Percentiles rank a stretch among this genome's conserved stretches.
Conservation (phyloP, 768 basidiomycete species). For the Boletus insuetus region DNA sequence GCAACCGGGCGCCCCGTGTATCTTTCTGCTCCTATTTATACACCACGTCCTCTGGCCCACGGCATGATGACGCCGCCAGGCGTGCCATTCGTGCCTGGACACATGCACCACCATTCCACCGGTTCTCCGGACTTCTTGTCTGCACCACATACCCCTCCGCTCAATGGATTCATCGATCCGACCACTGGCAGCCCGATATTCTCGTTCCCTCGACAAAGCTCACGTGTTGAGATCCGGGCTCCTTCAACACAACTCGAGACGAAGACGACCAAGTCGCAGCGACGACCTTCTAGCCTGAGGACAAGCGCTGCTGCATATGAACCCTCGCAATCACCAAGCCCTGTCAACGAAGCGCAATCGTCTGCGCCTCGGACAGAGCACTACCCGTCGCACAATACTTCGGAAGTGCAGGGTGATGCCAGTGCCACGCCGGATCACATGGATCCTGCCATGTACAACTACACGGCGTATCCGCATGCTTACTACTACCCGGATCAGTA, state of each 20-base stretch:
- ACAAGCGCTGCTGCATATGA: conserved; percentile 52
- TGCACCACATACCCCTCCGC: conserved; percentile 57
- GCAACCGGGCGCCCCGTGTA: conserved; percentile 81
- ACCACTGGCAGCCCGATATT: conserved; percentile 69
- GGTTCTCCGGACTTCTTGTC: conserved; percentile 64
- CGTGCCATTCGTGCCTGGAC: conserved; percentile 55
- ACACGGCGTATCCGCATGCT: conserved; percentile 52
- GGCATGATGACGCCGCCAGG: conserved; percentile 49
- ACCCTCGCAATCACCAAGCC: conserved; percentile 36
- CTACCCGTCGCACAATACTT: conserved; percentile 9
- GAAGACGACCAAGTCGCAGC: conserved; percentile 23
- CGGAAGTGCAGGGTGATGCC: conserved; percentile 17
- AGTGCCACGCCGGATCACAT: conserved; percentile 22
- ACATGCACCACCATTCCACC: conserved; percentile 58
- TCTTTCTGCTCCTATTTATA: conserved; percentile 63
- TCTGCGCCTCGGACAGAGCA: conserved; percentile 9
- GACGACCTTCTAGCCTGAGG: conserved; percentile 43
- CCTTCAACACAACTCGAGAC: conserved; percentile 36
- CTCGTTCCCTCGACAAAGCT: conserved; percentile 66
- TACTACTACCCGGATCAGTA: conserved; percentile 76
- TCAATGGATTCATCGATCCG: conserved; percentile 65
- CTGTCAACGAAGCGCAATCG: conserved; percentile 13
- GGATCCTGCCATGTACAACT: conserved; percentile 47
- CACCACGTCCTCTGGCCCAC: conserved; percentile 63
- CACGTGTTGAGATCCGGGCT: conserved; percentile 73